Evolutionary conservation across 306 rosid species (phyloP).

Genomic region (Fagus sylvatica): DNA sequence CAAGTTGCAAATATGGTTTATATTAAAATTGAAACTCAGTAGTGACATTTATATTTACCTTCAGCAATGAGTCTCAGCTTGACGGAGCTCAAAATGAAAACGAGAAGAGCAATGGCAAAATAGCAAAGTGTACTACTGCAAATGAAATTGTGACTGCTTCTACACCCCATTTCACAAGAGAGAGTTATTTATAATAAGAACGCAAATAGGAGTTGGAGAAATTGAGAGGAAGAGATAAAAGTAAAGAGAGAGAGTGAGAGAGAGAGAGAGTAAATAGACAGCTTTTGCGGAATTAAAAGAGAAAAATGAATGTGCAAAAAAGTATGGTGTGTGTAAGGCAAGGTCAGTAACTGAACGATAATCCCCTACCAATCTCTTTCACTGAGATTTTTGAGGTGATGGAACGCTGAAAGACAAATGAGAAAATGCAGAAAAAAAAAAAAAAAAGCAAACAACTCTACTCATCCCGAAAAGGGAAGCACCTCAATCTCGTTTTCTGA

Average conservation of each 20-base stretch:
- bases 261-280: slow-evolving; percentile 5
- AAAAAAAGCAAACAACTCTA: slow-evolving; percentile 23
- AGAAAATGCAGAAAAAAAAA: slow-evolving; percentile 54
- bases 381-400: slow-evolving; percentile 52
- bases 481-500: slow-evolving; percentile 45
- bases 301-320: slow-evolving; percentile 13
- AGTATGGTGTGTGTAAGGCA: slow-evolving; percentile 8
- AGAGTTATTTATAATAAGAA: not conserved
- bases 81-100: slow-evolving; percentile 60
- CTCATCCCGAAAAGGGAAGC: slow-evolving; percentile 43
- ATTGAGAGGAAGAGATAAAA: slow-evolving; percentile 12
- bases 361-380: slow-evolving; percentile 13
- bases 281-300: not conserved
- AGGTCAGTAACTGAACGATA: slow-evolving; percentile 31
- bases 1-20: not conserved
- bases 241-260: slow-evolving; percentile 11
- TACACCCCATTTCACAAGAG: slow-evolving; percentile 41
- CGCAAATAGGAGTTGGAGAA: slow-evolving; percentile 8
- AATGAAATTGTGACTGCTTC: slow-evolving; percentile 23
- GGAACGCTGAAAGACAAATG: slow-evolving; percentile 72
- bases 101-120: slow-evolving; percentile 37
- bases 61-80: slow-evolving; percentile 56
- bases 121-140: slow-evolving; percentile 32
- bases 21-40: slow-evolving; percentile 2
- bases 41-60: slow-evolving; percentile 43